phyloP scores from a whole-genome alignment of 2,329 filamentous ascomycete species.

The Talaromyces sp. region DNA sequence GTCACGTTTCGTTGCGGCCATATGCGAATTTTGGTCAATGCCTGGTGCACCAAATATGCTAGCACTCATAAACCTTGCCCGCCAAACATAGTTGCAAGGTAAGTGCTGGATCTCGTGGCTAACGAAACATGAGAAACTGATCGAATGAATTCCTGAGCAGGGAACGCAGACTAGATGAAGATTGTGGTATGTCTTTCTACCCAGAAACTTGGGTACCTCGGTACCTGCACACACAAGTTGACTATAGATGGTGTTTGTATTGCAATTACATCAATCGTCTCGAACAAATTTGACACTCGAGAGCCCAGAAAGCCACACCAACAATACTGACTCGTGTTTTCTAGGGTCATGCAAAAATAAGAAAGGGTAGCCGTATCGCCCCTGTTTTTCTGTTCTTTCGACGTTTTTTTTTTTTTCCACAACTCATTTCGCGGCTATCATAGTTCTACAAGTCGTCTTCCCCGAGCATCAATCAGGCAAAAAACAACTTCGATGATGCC shows the following conservation, averaged over 20 bases:
- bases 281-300: background rate
- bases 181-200: slow-evolving; percentile 10
- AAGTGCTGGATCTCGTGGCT: background rate
- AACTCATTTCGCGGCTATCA: background rate
- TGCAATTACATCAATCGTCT: background rate
- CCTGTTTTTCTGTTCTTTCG: background rate
- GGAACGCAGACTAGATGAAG: slow-evolving; percentile 13
- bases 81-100: slow-evolving; percentile 10
- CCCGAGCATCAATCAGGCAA: background rate
- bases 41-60: slow-evolving; percentile 14
- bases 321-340: background rate
- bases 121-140: background rate
- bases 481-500: background rate
- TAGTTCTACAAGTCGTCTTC: background rate
- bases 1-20: slow-evolving; percentile 16
- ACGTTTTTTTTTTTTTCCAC: background rate
- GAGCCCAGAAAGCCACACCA: background rate
- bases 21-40: slow-evolving; percentile 11
- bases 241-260: background rate
- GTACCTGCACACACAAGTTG: background rate
- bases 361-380: background rate
- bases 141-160: background rate
- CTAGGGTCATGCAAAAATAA: background rate
- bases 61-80: slow-evolving; percentile 12
- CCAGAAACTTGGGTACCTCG: background rate